A percentile compares a stretch with the other conserved stretches of the same genome.
Conservation (phyloP, 371 early-diverging fungal species). For the Syncephalastrum contaminatum region DNA sequence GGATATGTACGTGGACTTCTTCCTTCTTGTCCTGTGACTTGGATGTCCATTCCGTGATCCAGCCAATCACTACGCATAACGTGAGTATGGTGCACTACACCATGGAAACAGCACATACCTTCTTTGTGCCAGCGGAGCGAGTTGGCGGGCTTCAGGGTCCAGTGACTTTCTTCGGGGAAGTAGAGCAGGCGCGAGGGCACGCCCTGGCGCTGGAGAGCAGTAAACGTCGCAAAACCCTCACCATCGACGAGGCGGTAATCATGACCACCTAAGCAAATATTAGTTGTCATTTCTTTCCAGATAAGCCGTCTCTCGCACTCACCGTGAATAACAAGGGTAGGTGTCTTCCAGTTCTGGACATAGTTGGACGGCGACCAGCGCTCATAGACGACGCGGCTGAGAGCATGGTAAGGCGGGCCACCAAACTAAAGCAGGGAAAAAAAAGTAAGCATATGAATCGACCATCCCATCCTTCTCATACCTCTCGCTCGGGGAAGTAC, state of each 20-base stretch:
- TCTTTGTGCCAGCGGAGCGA: constrained; percentile 76
- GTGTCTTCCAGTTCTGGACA: constrained; percentile 80
- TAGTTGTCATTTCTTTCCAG: background rate
- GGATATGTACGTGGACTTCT: background rate
- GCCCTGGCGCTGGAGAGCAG: constrained; percentile 74
- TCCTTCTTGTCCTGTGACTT: background rate
- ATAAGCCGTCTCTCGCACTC: constrained; percentile 11
- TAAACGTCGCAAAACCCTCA: constrained; percentile 78
- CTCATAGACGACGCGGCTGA: constrained; percentile 57
- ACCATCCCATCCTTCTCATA: constrained; percentile 8
- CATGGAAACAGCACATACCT: constrained; percentile 25
- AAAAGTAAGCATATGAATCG: background rate
- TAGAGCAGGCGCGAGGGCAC: constrained; percentile 72
- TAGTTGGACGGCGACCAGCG: constrained; percentile 71
- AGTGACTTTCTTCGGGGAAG: constrained; percentile 84
- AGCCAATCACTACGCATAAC: background rate
- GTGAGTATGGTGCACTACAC: background rate
- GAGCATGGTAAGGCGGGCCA: constrained; percentile 64
- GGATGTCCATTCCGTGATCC: constrained; percentile 7
- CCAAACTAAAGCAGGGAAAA: constrained; percentile 40
- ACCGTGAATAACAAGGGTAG: constrained; percentile 79
- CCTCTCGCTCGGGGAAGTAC: constrained; percentile 78
- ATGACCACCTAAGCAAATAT: constrained; percentile 26
- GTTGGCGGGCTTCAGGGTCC: constrained; percentile 77
- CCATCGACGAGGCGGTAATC: constrained; percentile 71